These are phyloP conservation scores for Agrocybe chaxingu DNA, from an alignment of 768 basidiomycete species.

Conservation along the genomic window DNA sequence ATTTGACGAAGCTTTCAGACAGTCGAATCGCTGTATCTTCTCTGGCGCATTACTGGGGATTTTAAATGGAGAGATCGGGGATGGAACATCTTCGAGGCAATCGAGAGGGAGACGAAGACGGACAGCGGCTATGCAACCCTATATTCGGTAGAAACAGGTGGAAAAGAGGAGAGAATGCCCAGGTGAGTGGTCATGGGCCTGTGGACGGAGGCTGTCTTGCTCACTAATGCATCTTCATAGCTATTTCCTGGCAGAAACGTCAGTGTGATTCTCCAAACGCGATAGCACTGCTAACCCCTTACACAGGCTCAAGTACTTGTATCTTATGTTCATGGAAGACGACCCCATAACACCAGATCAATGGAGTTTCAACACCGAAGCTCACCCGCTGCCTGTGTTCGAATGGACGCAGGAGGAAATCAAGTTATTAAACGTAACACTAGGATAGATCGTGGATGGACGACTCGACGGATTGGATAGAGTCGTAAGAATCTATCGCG, in stretches of 20 bases:
- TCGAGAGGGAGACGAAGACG: slow-evolving; percentile 59
- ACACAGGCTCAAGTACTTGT: slow-evolving; percentile 66
- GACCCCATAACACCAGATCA: slow-evolving; percentile 54
- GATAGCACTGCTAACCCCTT: slow-evolving; percentile 2
- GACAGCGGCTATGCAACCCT: slow-evolving; percentile 59
- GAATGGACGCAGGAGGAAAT: slow-evolving; percentile 56
- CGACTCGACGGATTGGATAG: no score
- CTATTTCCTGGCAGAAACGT: slow-evolving; percentile 49
- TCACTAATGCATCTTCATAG: slow-evolving; percentile 20
- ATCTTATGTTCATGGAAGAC: slow-evolving; percentile 63
- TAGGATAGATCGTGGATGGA: no score
- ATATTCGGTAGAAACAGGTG: slow-evolving; percentile 39
- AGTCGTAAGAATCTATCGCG: no score
- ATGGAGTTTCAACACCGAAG: slow-evolving; percentile 69
- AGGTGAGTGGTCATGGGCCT: slow-evolving; percentile 42
- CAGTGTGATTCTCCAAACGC: slow-evolving; percentile 14
- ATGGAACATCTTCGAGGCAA: slow-evolving; percentile 67
- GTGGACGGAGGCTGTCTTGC: not conserved
- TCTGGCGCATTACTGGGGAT: slow-evolving; percentile 72
- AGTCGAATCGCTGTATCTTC: slow-evolving; percentile 66
- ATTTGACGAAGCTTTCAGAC: slow-evolving; percentile 39
- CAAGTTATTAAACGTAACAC: slow-evolving; percentile 26
- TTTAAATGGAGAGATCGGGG: slow-evolving; percentile 66
- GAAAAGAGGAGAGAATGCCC: slow-evolving; percentile 61
- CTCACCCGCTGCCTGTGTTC: slow-evolving; percentile 76